These are phyloP conservation scores for Macroventuria anomochaeta DNA, from an alignment of 2,329 filamentous ascomycete species.

Conservation along the genomic window DNA sequence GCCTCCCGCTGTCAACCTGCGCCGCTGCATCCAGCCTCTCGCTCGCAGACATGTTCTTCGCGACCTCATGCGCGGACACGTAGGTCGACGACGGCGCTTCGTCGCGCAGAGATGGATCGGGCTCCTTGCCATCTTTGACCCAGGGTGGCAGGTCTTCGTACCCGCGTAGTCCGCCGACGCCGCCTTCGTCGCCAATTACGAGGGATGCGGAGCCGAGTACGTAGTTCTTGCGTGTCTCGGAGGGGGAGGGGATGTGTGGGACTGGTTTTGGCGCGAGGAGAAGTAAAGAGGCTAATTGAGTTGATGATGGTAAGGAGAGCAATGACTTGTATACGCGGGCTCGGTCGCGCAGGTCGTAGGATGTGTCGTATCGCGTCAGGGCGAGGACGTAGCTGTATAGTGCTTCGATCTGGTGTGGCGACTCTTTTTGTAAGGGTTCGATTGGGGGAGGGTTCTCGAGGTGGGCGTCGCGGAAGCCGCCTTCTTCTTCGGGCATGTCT, in stretches of 20 bases:
- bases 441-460: constrained; percentile 25
- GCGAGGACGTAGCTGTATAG: constrained; percentile 87
- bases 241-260: constrained; percentile 87
- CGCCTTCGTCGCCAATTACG: constrained; percentile 78
- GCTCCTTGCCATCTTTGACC: constrained; percentile 81
- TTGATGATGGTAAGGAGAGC: constrained; percentile 73
- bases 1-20: constrained; percentile 36
- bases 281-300: constrained; percentile 86
- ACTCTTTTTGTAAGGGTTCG: constrained; percentile 40
- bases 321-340: constrained; percentile 87
- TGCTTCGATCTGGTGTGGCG: constrained; percentile 72
- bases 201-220: constrained; percentile 84
- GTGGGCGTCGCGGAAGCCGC: constrained; percentile 41
- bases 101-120: constrained; percentile 75
- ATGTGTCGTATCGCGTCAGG: constrained; percentile 89
- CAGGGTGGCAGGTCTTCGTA: constrained; percentile 86
- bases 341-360: constrained; percentile 92
- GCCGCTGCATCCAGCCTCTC: constrained; percentile 68
- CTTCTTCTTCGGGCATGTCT: constrained; percentile 45
- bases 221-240: constrained; percentile 78
- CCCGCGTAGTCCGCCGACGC: constrained; percentile 71
- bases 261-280: constrained; percentile 93
- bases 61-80: constrained; percentile 38
- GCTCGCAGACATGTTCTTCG: constrained; percentile 62
- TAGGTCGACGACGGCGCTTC: constrained; percentile 48